phyloP scores from a whole-genome alignment of 108 stramenopile species.

The Fistulifera pelliculosa region DNA sequence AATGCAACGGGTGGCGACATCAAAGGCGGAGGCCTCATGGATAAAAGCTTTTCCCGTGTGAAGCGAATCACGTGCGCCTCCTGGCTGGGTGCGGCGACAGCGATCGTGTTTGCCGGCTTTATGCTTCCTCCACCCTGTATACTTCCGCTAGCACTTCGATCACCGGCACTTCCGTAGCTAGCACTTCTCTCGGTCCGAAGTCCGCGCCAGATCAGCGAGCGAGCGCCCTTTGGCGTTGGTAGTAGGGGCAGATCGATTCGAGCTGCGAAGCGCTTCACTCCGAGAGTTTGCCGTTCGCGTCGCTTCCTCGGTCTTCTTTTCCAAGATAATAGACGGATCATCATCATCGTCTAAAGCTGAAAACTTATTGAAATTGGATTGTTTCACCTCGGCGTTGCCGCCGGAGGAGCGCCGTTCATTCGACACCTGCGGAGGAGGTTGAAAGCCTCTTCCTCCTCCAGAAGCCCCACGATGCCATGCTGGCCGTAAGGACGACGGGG shows the following conservation, averaged over 20 bases:
- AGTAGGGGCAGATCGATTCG: neutral
- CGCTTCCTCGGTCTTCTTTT: neutral
- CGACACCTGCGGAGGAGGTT: constrained; percentile 68
- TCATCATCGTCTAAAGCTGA: constrained; percentile 43
- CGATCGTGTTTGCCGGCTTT: neutral
- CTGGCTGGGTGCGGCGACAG: neutral
- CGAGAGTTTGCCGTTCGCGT: constrained; percentile 9
- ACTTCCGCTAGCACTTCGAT: neutral
- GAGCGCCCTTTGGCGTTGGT: constrained; percentile 34
- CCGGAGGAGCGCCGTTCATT: constrained; percentile 10
- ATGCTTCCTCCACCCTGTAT: neutral
- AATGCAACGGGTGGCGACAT: constrained; percentile 21
- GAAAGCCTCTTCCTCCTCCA: constrained; percentile 50
- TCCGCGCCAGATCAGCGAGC: constrained; percentile 45
- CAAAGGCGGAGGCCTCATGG: constrained; percentile 43
- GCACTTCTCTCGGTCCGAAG: constrained; percentile 14
- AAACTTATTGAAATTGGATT: constrained; percentile 31
- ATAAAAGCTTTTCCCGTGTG: constrained; percentile 66
- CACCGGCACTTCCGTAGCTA: constrained; percentile 7
- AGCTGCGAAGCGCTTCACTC: constrained; percentile 22
- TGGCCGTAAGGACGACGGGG: constrained; percentile 35
- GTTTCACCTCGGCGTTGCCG: constrained; percentile 1
- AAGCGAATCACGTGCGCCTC: constrained; percentile 54
- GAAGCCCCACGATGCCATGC: constrained; percentile 23
- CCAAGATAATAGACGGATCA: constrained; percentile 9